Evolutionary conservation across 2,329 filamentous ascomycete species (phyloP), one percentile per base, ranked within the genome.

Genomic region (Paraphoma chrysanthemicola): DNA sequence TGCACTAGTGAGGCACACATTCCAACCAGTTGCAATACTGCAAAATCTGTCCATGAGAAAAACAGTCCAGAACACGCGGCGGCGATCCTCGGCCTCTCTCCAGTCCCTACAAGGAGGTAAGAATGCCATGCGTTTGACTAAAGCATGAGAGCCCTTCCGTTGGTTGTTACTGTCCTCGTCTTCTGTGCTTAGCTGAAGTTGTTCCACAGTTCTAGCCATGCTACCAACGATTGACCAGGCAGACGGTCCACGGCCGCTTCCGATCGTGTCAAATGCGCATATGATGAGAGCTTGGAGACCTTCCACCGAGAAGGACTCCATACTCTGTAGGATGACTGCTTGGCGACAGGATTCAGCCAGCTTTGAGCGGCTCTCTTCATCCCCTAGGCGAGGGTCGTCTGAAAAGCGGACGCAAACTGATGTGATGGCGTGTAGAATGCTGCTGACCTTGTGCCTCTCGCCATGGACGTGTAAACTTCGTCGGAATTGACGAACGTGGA

Each of bases 21-120:
- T 77, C 73, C 74, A 76, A 2, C 74, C 73, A 4, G 71, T 77
- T 2, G 72, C 70, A 11, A 76, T 63, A 44, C 71, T 75, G 52
- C 73, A 76, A 45, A 77, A 77, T 6, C 74, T 60, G 51, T 78
- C 76, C 66, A 77, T 72, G 2, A 77, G 46, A 42, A 78, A 77
- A 0, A 77, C 68, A 4, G 70, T 73, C 75, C 75, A 78, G 54
- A 78, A 78, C 0, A 77, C 67, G 9, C 76, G 64, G n/a, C 76
- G 55, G 8, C 73, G 64, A 48, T 78, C 76, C 54, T 78, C 76
- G 3, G 54, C 53, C 53, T 78, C 71, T 14, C 60, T 57, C 76
- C 75, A 78, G 31, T 31, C 68, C 2, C 65, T 60, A 2, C 65
- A 68, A 0, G 69, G 60, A 39, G 60, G 45, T 0, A 81, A 64